A percentile compares a stretch with the other conserved stretches of the same genome.
phyloP scores from a whole-genome alignment of 805 yeast genomes.

The Lachancea fermentati region DNA sequence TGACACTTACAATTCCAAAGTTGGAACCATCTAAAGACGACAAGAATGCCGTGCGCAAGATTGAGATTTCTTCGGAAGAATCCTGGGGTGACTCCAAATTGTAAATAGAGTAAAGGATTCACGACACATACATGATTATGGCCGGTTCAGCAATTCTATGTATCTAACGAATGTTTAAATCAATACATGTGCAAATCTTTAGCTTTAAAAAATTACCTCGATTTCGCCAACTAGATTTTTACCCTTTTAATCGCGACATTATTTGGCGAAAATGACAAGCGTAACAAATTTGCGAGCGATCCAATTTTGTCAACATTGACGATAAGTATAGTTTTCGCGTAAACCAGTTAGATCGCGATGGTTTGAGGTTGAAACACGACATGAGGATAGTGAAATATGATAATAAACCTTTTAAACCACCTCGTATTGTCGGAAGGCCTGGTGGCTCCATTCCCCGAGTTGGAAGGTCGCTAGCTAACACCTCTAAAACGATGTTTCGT shows the following conservation, averaged over 20 bases:
- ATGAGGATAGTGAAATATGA: conserved; percentile 28
- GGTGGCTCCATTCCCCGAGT: too few relatives aligned
- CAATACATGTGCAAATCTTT: neutral
- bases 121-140: neutral
- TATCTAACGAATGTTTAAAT: neutral
- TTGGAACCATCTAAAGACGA: conserved; percentile 22
- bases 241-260: too few relatives aligned
- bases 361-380: neutral
- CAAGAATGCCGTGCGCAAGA: conserved; percentile 21
- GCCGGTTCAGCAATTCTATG: neutral
- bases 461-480: too few relatives aligned
- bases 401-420: conserved; percentile 51
- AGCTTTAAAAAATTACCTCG: too few relatives aligned
- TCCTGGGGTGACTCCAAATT: conserved; percentile 16
- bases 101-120: neutral
- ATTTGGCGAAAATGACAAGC: neutral
- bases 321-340: neutral
- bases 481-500: too few relatives aligned
- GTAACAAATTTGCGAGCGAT: neutral
- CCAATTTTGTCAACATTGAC: neutral
- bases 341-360: too few relatives aligned
- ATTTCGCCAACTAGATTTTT: too few relatives aligned
- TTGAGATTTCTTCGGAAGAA: conserved; percentile 28
- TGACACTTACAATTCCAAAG: conserved; percentile 40
- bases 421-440: conserved; percentile 28